Base-by-base conservation (phyloP, 805 yeast genomes). In the Candida schatavii region DNA sequence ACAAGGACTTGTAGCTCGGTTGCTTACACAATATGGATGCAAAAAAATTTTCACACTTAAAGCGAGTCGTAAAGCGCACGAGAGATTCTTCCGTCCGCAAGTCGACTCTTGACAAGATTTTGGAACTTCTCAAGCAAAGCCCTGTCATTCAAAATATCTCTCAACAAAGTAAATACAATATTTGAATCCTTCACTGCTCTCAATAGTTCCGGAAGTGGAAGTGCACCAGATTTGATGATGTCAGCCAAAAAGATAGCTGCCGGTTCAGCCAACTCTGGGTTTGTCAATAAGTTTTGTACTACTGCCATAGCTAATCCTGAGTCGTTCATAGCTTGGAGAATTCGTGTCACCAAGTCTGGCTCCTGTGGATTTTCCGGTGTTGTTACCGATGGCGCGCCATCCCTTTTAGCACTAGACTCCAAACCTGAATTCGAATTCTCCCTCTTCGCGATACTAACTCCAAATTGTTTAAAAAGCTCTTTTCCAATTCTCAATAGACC, bases 181-280 rank as follows among this genome's bases (percentile, higher is more conserved):
- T 56, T 47, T 11, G 61, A 52, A 15, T 54, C 52, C 39, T 49
- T 49, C 37, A 55, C 46, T 13, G 59, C 55, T 11, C 30, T 45
- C 14, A 54, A 40, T 29, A 59, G 42, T 14, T 57, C 54, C 21
- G 46, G 20, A 23, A 56, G 39, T 6, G 59, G 43, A 28, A 58
- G 45, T 2, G 63, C 61, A 21, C 49, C 49, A 4, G 64, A 57
- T 33, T 48, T 47, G 37, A 58, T 42, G 36, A 59, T 50, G 15
- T 44, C 46, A 15, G 45, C 40, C 43, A 58, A 47, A 35, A 58
- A 57, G 39, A 55, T 55, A 13, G 64, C 61, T 22, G 54, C 45
- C 10, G 64, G 64, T n/a, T 42, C 49, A 23, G 62, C 52, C 36
- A 59, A 50, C 18, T 55, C 55, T 6, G 63, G 62, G 14, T 51